Evolutionary conservation across 768 basidiomycete genomes (phyloP).

Genomic region (Royoungia palumana): DNA sequence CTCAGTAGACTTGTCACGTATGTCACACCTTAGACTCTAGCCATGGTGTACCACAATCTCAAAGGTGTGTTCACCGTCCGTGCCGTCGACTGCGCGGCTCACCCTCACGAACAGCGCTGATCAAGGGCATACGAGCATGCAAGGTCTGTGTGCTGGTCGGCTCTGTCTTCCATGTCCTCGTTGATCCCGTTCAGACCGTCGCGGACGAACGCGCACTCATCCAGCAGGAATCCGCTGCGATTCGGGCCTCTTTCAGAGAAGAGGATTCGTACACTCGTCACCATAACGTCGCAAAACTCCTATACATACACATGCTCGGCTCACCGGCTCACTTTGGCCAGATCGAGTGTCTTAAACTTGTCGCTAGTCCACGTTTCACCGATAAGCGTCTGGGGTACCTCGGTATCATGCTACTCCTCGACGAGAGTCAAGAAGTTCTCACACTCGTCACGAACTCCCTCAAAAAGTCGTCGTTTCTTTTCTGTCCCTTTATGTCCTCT

Average conservation of each 20-base stretch:
- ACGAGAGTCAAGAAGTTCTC: slow-evolving; percentile 97
- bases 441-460: slow-evolving; percentile 97
- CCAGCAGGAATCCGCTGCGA: slow-evolving; percentile 95
- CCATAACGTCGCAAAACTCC: slow-evolving; percentile 95
- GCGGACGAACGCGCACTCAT: slow-evolving; percentile 97
- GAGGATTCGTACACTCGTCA: slow-evolving; percentile 94
- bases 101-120: slow-evolving; percentile 62
- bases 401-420: slow-evolving; percentile 95
- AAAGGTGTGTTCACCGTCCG: slow-evolving; percentile 52
- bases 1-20: slow-evolving; percentile 18
- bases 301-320: slow-evolving; percentile 99
- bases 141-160: slow-evolving; percentile 56
- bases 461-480: slow-evolving; percentile 69
- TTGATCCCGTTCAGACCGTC: slow-evolving; percentile 64
- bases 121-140: slow-evolving; percentile 97
- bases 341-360: slow-evolving; percentile 94
- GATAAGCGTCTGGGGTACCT: slow-evolving; percentile 97
- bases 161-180: slow-evolving; percentile 8
- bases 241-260: slow-evolving; percentile 94
- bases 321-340: slow-evolving; percentile 99
- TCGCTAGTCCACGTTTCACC: slow-evolving; percentile 90
- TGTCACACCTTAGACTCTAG: slow-evolving; percentile 17
- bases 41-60: slow-evolving; percentile 82
- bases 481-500: slow-evolving; percentile 6
- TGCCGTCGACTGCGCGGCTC: slow-evolving; percentile 17